Evolutionary conservation across 805 yeast species (phyloP), one percentile per base, ranked within the genome.

Genomic region (Diddensiella santjacobensis): DNA sequence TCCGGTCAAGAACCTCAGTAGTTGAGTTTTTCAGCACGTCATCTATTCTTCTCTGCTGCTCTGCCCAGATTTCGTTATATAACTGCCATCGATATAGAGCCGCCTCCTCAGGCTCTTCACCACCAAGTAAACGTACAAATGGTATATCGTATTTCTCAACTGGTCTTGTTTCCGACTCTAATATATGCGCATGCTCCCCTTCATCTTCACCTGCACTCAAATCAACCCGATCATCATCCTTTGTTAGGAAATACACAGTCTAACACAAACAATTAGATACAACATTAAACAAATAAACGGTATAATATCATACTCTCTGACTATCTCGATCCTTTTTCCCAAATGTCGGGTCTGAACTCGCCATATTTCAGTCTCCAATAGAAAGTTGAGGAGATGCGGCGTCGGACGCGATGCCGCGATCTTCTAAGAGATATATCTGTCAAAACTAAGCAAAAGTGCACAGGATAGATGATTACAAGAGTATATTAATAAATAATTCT

Each of bases 41-140:
- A 37, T 63, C 56, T 33, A 71, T 70, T 30, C 53, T 45, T 3
- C 47, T 48, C 47, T 65, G 50, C 48, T 70, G 74, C 18, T 49
- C 54, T 0, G 58, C 37, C 75, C 75, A 72, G 29, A 64, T 71
- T 55, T 65, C 64, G 31, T 65, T 56, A 53, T 69, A 77, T 35
- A 74, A 53, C 29, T 67, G 63, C 71, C 75, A 72, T 51, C 81
- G 58, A 30, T 65, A 55, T 18, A 61, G 48, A 20, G 69, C 66
- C 46, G 70, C 66, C 1, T 60, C 64, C 3, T 55, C 47, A 1
- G 75, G 66, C 55, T 78, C 82, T 13, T 64, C 52, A 1, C 79
- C 80, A 15, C 69, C 68, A 33, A 75, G 50, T 4, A 77, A 59
- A 40, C 64, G 59, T 4, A 71, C 65, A 60, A 77, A 73, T 10